Base-by-base conservation (phyloP, 2,329 filamentous ascomycete genomes). In the Aureobasidium sp. region DNA sequence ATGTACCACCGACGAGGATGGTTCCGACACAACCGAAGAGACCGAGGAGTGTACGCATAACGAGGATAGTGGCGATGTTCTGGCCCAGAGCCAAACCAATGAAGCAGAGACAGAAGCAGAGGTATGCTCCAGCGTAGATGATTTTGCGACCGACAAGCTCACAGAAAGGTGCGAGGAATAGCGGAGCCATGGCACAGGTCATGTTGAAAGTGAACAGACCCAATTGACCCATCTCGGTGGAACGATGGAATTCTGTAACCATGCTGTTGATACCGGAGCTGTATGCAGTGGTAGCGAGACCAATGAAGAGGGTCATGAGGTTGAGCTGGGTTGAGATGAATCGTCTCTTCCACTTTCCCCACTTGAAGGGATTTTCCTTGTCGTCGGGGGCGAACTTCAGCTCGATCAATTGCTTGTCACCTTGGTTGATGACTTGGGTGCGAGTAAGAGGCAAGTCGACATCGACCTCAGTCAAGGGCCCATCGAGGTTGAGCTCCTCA, bases 241-340 rank as follows among this genome's bases (percentile, higher is more conserved):
- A 74, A 2, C 76, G 73, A 27, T 76, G 73, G 8, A 82, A 68
- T 0, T 82, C 80, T 37, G 68, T 66, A 13, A 69, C 71, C 80
- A 82, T 82, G 59, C 69, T 71, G 59, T 69, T 67, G 66, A 82
- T 79, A 47, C 79, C 79, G 26, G 78, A 79, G 59, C 75, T 79
- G 72, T 82, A 82, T 12, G 79, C 78, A 3, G 80, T 82, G 6
- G 80, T 82, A n/a, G 80, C 79, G 15, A 81, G 74, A 69, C 80
- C 80, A 63, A 82, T 80, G 70, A 81, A 82, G 9, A 82, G 72
- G 1, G 79, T 81, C 79, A 82, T 82, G 13, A 79, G 65, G 66
- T 79, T 80, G 15, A 82, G 76, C 48, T 80, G 73, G 3, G 73
- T 64, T 2, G 77, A 77, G 65, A 81, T 78, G 65, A 77, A 75